Base-by-base conservation (phyloP, 331 rosid species). In the Malus hybrid region DNA sequence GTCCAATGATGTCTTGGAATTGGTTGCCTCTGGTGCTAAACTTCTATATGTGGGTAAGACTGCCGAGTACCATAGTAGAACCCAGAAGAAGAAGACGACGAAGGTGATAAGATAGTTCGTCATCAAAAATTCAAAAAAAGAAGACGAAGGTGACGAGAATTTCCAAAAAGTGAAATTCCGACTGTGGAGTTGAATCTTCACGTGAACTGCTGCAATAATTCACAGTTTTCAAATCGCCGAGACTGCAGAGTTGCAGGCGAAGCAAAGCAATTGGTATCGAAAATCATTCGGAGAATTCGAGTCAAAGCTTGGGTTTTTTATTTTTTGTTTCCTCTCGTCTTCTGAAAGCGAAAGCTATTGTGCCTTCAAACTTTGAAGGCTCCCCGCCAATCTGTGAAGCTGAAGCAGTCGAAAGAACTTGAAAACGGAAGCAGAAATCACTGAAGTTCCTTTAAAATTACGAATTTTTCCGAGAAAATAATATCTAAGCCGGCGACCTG, bases 41-140 rank as follows among this genome's bases (percentile, higher is more conserved):
- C 97, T 94, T 79, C 90, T 94, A 66, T 92, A 94, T 78, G 99
- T 94, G 44, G 99, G 99, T 1, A 94, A 94, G 74, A 90, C 99
- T 74, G 97, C 99, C 7, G 99, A 97, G 0, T 94, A 89, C 72
- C 99, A 94, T 72, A 94, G 97, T 78, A 90, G 99, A 79, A 94
- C 97, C 32, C 97, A 94, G 99, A 24, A 24, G 24, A 24, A 24
- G 24, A 24, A 24, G 24, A 24, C 24, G 24, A 24, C 24, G 24
- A 24, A 24, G 24, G 24, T 24, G 24, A 24, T 24, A 24, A 24
- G 24, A 24, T 1, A 24, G 24, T 24, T 24, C 24, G 24, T 24
- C 24, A 24, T 24, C 24, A 1, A 1, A 24, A 24, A 24, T 24
- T 24, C 24, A 24, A 24, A 24, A 1, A 1, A 24, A 24, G 24